Evolutionary conservation across 2,329 filamentous ascomycete species (phyloP).

Genomic region (Rachicladosporium sp.): DNA sequence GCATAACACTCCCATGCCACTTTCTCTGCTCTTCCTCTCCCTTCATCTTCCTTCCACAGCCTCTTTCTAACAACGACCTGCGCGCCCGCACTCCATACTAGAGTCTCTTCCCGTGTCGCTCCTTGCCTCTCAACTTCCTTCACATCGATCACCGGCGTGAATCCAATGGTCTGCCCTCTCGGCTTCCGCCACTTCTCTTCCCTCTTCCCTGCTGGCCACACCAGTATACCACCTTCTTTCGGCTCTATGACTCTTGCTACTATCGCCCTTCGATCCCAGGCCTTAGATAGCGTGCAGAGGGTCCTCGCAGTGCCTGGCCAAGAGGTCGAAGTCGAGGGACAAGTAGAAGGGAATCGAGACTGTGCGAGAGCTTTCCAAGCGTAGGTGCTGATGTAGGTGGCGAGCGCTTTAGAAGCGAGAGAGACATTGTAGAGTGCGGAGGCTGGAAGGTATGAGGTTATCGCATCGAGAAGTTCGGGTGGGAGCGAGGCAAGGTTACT

Average conservation of each 20-base stretch:
- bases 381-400: conserved; percentile 31
- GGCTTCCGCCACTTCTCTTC: conserved; percentile 28
- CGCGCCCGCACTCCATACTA: conserved; percentile 50
- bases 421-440: conserved; percentile 33
- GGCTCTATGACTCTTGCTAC: conserved; percentile 42
- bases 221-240: conserved; percentile 20
- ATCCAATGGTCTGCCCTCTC: conserved; percentile 44
- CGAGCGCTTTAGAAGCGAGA: conserved; percentile 33
- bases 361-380: conserved; percentile 39
- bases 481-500: conserved; percentile 15
- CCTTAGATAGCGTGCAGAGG: conserved; percentile 43
- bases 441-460: conserved; percentile 31
- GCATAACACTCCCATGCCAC: conserved; percentile 40
- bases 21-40: conserved; percentile 1
- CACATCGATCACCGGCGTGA: conserved; percentile 34
- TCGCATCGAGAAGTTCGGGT: conserved; percentile 26
- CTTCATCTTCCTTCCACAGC: conserved; percentile 20
- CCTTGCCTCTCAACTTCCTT: too few relatives aligned
- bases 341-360: conserved; percentile 33
- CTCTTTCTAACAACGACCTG: conserved; percentile 40
- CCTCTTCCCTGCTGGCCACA: conserved; percentile 16
- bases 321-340: conserved; percentile 21
- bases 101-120: conserved; percentile 2
- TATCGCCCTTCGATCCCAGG: conserved; percentile 45
- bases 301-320: conserved; percentile 42